phyloP scores from a whole-genome alignment of 768 basidiomycete genomes.

The Hygrophorus russula region DNA sequence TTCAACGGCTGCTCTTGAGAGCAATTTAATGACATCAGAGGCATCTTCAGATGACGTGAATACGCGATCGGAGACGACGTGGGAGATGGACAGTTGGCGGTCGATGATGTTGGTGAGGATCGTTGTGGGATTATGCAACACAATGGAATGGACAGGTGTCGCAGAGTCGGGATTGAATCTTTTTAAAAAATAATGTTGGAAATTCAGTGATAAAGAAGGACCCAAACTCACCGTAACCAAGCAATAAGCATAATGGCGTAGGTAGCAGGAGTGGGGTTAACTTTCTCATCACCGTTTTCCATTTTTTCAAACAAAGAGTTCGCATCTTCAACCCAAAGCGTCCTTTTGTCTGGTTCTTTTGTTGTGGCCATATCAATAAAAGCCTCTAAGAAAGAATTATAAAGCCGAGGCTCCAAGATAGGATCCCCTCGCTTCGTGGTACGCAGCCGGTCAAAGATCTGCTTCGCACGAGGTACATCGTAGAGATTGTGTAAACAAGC shows the following conservation, averaged over 20 bases:
- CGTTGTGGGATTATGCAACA: slow-evolving; percentile 14
- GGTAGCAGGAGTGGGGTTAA: slow-evolving; percentile 42
- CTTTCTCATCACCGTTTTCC: slow-evolving; percentile 32
- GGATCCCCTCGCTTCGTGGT: slow-evolving; percentile 15
- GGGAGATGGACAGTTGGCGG: slow-evolving; percentile 36
- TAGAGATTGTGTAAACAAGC: slow-evolving; percentile 70
- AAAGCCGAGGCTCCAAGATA: slow-evolving; percentile 34
- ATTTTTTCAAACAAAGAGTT: slow-evolving; percentile 50
- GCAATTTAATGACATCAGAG: slow-evolving; percentile 36
- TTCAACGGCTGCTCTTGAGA: slow-evolving; percentile 53
- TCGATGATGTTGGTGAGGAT: slow-evolving; percentile 36
- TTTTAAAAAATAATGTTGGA: neutral
- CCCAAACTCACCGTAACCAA: slow-evolving; percentile 36
- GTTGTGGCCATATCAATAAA: slow-evolving; percentile 47
- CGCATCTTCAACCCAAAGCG: slow-evolving; percentile 51
- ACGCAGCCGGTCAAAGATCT: slow-evolving; percentile 59
- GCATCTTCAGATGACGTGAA: slow-evolving; percentile 47
- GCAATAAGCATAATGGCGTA: slow-evolving; percentile 62
- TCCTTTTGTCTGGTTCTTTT: slow-evolving; percentile 31
- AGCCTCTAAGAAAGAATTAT: slow-evolving; percentile 58
- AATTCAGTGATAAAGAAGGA: neutral
- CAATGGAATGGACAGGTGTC: slow-evolving; percentile 10
- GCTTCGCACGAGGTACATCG: slow-evolving; percentile 68
- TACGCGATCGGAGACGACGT: slow-evolving; percentile 46
- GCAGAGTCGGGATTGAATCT: slow-evolving; percentile 29